Base-by-base conservation (phyloP, 805 yeast genomes). In the Candida adriatica region DNA sequence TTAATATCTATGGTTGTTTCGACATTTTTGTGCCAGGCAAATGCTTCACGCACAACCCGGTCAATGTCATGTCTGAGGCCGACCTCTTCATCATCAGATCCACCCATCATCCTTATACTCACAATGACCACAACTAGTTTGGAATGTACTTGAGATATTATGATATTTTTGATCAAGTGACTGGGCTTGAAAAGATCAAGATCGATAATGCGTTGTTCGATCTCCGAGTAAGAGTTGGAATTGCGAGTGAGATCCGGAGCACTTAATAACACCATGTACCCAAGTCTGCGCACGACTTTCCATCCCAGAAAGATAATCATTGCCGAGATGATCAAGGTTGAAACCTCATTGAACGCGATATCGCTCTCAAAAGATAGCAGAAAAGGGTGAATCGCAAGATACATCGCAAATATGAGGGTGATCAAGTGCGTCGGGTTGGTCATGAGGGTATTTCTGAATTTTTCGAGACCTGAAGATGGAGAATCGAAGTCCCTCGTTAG, bases 71-170 rank as follows among this genome's bases (percentile, higher is more conserved):
- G 66, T 26, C 81, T 52, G 20, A 82, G 47, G 19, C 63, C 56
- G 1, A 73, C 54, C 50, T 81, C 90, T 27, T 80, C 87, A 34
- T 79, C 84, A 39, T 73, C 73, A 4, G 81, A 71, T 1, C 79
- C 82, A n/a, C 88, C 88, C 28, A 59, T 55, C 80, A 82, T 75
- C 14, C 53, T 55, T 4, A 82, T 42, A 34, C 61, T 66, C 13
- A 79, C 39, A 4, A 84, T 67, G 2, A 78, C 71, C 16, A 82
- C 64, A 43, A 66, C 74, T 4, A 79, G 56, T 37, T 67, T 68
- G 48, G 75, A 73, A 49, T 77, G 81, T 23, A 79, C 77, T 42
- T 79, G 75, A 4, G 81, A 66, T 6, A 82, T 58, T 30, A 71
- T 59, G 7, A 81, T 34, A 26, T 61, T 45, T 51, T 62, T 62